Base-by-base conservation (phyloP, 2,329 filamentous ascomycete species). In the Trichoderma sp. region DNA sequence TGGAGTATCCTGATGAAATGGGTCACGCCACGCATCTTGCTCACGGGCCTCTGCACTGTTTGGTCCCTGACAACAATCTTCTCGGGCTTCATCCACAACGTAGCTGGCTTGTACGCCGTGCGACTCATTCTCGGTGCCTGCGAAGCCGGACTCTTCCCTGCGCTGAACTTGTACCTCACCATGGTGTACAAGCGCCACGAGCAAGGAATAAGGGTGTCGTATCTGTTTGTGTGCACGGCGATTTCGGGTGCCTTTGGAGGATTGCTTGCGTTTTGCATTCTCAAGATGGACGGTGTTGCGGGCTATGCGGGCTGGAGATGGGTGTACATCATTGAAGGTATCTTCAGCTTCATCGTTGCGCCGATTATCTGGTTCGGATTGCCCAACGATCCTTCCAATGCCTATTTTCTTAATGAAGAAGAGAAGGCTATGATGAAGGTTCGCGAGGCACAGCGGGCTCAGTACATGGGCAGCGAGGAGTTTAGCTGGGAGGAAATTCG, bases 161-260 rank as follows among this genome's bases (percentile, higher is more conserved):
- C 76, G 11, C 77, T 81, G 8, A 80, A 78, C 74, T 9, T 80
- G 16, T 81, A 81, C 67, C 78, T 81, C 29, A 80, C 79, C 31
- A 79, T 80, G 75, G 77, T 81, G 4, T 82, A 82, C 62, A 86
- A 87, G 21, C 84, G 86, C 6, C 86, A 88, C 3, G 90, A 92
- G 80, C 84, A 89, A 24, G 88, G 87, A 2, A 85, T 88, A 16
- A 84, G 90, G 3, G 87, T 90, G 6, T 88, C 89, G 0, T 86
- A 88, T 68, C 77, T 82, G 18, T 78, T 82, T 67, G 88, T 87
- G 65, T 90, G 85, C 71, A 87, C 87, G n/a, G 89, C 89, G 5
- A 78, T 87, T 29, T 82, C 86, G 0, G 87, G 85, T 0, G 85
- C 86, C 86, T 79, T 83, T 62, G 82, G 82, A 4, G 82, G 82